Base-by-base conservation (phyloP, 257 asterid genomes). In the Schizonepeta tenuifolia region DNA sequence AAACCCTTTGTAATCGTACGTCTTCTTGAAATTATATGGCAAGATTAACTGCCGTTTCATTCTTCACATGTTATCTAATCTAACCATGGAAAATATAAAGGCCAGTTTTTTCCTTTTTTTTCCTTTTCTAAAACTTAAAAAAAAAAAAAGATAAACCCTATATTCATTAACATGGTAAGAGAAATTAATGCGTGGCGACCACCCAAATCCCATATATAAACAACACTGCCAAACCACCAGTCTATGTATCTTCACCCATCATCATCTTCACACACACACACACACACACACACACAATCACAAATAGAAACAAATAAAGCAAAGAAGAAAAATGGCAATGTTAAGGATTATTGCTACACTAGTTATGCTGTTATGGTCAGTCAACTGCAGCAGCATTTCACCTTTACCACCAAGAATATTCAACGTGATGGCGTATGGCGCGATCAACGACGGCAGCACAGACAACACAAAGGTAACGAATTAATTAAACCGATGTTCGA, bases 391-490 rank as follows among this genome's bases (percentile, higher is more conserved):
- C 36, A 20, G 61, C 15, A n/a, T 49, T 14, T n/a, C 55, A n/a
- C 9, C 28, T 8, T 14, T 15, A 14, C 70, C 41, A 10, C n/a
- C 70, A 3, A 44, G 14, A 65, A 14, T 46, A n/a, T 65, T 65
- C 43, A 65, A 65, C 41, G 96, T 87, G 9, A 46, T 20, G 58
- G 67, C 67, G 0, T 91, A 85, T 65, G 97, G 97, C 28, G 96
- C 96, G 5, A 44, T 47, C 26, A 44, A 72, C 9, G 20, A 77
- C 24, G 82, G 82, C 49, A 20, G 17, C 18, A 33, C 53, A 0
- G 84, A 80, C 28, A 69, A 73, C 67, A 38, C 50, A 4, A 31
- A 26, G 71, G 84, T 76, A 1, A 49, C n/a, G 9, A n/a, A 47
- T 21, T 43, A 10, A 11, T 43, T 11, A 41, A 41, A 41, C 46